Base-by-base conservation (phyloP, 1,139 yeast species). In the Yamadazyma spencermartinsiae region DNA sequence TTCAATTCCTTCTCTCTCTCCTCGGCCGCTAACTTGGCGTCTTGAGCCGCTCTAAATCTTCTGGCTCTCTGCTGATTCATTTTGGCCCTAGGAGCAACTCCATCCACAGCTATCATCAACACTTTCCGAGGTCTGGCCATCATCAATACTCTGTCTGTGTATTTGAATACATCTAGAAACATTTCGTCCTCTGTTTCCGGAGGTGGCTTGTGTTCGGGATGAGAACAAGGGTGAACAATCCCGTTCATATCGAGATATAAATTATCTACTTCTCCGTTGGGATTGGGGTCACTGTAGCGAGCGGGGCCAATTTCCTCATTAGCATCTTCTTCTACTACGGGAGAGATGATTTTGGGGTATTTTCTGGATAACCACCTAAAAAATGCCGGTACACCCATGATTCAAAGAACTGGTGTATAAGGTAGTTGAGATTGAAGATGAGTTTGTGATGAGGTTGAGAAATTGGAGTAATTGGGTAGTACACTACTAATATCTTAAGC, bases 21-120 rank as follows among this genome's bases (percentile, higher is more conserved):
- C 45, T 80, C 85, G 42, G 41, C 38, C 32, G 79, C 80, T 20
- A 82, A 42, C 52, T 86, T 80, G 7, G 97, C 97, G 49, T 92
- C 98, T 55, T 82, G 80, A 0, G 97, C 98, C n/a, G 95, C 80
- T 51, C 96, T 74, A 64, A 92, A 92, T 59, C 99, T 80, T 68
- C 99, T 81, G 2, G 96, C 81, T 50, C 99, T 78, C 64, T 92
- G 99, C 62, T 92, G 98, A 63, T 94, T 94, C 98, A 94, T 90
- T 63, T 92, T 92, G 32, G 98, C 98, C 55, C 98, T 73, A 16
- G 99, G 99, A 1, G 98, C 98, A 35, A 94, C 98, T 44, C 98
- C 99, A 68, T 94, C 99, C 37, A 94, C 95, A 1, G 98, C 98
- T 62, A 94, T 90, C 79, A 83, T 81, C 42, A 94, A 72, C 30